Base-by-base conservation (phyloP, 345 rosid genomes). In the Pugionium cornutum region DNA sequence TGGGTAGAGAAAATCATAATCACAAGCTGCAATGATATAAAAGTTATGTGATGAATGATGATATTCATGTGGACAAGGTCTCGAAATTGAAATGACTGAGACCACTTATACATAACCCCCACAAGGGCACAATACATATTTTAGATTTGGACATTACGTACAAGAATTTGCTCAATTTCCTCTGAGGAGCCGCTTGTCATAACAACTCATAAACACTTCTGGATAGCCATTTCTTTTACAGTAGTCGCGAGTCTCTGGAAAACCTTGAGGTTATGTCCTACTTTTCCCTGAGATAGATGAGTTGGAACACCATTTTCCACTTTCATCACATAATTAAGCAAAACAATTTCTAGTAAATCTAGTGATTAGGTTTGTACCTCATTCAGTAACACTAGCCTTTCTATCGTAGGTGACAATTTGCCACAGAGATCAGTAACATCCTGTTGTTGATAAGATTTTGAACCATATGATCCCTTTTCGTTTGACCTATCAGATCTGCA, bases 201-300 rank as follows among this genome's bases (percentile, higher is more conserved):
- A 37, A 4, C 0, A 37, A 37, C 41, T 37, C 41, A 37, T 37
- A 7, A 37, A 37, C 39, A 66, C 42, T 80, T 86, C 57, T 83
- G 89, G 67, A 89, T 77, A 10, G 86, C 72, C 74, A 81, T 70
- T 81, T 90, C 99, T 77, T 94, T 84, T 7, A 94, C 86, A 3
- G 90, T 81, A 9, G 83, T 58, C 41, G 86, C 96, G 54, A 88
- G 76, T 72, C 99, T 80, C 11, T 79, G 77, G 77, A 94, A 94
- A 56, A 94, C 80, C 80, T 85, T 94, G 18, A 89, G 84, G 76
- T 80, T 75, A 76, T 75, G 89, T 45, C 95, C 95, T 1, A 82
- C 74, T 76, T 90, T 90, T 40, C 86, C 92, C 98, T 89, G 86
- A 33, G 37, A 65, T 46, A 53, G 33, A 47, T 4, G 51, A 62